Evolutionary conservation across 2,329 filamentous ascomycete genomes (phyloP).

Genomic region (Bipolaris victoriae): DNA sequence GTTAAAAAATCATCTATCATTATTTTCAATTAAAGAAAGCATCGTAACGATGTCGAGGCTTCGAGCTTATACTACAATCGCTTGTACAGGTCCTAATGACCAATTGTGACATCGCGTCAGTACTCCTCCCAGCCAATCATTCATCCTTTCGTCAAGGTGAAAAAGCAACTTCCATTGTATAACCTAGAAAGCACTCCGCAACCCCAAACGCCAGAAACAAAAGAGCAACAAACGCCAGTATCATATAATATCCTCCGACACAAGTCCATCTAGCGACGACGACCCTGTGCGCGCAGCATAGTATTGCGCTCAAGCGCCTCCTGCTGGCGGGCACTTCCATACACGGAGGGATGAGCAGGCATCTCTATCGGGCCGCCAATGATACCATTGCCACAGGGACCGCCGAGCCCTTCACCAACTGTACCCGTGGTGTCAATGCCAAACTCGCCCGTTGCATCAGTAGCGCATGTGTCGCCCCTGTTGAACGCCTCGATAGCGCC

Average conservation of each 20-base stretch:
- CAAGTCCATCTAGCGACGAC: constrained; percentile 11
- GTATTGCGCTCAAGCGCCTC: constrained; percentile 27
- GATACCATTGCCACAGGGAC: constrained; percentile 2
- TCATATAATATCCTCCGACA: no score
- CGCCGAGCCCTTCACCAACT: not conserved
- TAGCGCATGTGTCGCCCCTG: not conserved
- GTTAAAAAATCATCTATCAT: not conserved
- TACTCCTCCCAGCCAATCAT: no score
- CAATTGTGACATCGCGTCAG: no score
- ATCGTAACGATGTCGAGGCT: no score
- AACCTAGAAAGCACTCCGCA: no score
- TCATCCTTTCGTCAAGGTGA: no score
- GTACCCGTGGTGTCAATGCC: not conserved
- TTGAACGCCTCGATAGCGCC: not conserved
- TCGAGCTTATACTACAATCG: no score
- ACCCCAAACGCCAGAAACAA: no score
- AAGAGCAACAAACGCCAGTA: no score
- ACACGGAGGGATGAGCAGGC: constrained; percentile 1
- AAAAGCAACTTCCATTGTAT: no score
- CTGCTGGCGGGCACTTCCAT: constrained; percentile 22
- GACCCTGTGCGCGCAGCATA: constrained; percentile 8
- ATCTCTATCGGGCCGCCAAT: not conserved
- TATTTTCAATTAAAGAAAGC: no score
- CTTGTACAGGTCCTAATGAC: no score
- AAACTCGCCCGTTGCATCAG: not conserved